Percentiles rank a stretch among this genome's conserved stretches.
Evolutionary conservation across 176 grass and related monocot genomes (phyloP).

Genomic region (Oryza glumipatula): DNA sequence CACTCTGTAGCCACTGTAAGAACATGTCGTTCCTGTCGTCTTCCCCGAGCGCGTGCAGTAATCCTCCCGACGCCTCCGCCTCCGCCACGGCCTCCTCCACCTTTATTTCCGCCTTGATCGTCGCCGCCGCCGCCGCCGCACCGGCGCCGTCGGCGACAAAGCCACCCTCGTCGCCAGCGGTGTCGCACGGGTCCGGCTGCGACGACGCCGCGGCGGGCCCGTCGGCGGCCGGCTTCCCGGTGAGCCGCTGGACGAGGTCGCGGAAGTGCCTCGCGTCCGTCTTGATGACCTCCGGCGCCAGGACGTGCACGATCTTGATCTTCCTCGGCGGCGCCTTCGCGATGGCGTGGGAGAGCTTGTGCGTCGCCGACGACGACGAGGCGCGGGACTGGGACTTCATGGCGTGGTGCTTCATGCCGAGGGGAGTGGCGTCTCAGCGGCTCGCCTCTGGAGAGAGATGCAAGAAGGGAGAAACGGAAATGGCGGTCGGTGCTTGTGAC

Average conservation of each 20-base stretch:
- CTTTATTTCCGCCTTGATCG: constrained; percentile 35
- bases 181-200: constrained; percentile 17
- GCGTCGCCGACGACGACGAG: neutral
- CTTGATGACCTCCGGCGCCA: constrained; percentile 69
- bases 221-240: constrained; percentile 49
- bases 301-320: constrained; percentile 72
- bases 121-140: neutral
- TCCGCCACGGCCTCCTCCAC: neutral
- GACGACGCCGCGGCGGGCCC: neutral
- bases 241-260: constrained; percentile 74
- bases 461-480: constrained; percentile 5
- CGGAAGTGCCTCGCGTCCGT: constrained; percentile 70
- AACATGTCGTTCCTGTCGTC: constrained; percentile 24
- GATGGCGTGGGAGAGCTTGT: constrained; percentile 40
- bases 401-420: constrained; percentile 36
- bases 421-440: neutral
- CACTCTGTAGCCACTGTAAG: constrained; percentile 37
- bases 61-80: constrained; percentile 18
- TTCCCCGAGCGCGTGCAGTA: constrained; percentile 7
- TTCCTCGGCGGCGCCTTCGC: constrained; percentile 47
- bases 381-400: constrained; percentile 35
- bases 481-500: neutral
- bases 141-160: neutral
- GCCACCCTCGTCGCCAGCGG: constrained; percentile 15
- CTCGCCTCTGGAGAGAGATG: neutral